Base-by-base conservation (phyloP, 352 stramenopile genomes). In the Pythium oligandrum region DNA sequence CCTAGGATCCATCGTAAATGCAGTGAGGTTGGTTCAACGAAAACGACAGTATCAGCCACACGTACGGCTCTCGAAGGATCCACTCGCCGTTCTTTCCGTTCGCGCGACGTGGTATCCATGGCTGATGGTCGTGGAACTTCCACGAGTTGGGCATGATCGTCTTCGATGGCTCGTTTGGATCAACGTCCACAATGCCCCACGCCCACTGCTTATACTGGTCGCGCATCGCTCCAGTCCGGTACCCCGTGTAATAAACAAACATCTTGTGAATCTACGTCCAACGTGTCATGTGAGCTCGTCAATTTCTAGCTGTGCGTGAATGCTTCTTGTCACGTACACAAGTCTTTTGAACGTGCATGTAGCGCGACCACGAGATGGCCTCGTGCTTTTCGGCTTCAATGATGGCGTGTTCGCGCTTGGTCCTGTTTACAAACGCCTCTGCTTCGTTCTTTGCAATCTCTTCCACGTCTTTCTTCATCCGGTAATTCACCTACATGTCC, bases 11-110 rank as follows among this genome's bases (percentile, higher is more conserved):
- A 26, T 26, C 17, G 17, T 26, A 26, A 26, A 26, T 26, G 17
- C 17, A 26, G 17, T 26, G 17, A 26, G 17, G 30, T 31, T 5
- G 4, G 11, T 33, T 49, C 10, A 44, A 6, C 12, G 43, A 10
- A 45, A 2, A 34, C 43, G 40, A 26, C 35, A 34, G 17, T 17
- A 35, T 35, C 47, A 39, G 32, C 10, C 10, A 48, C 1, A 34
- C 56, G 31, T 53, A 80, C 48, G 63, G 71, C 8, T 77, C 70
- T 12, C 60, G 66, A 12, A 93, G 53, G 33, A 66, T 66, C 83
- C 83, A 93, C 54, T 93, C 80, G 33, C 83, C 83, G 36, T 75
- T 65, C 61, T 90, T 90, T 53, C 83, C 83, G 40, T 93, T 93
- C n/a, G 47, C 61, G 33, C 69, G 70, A 38, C 61, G 58, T 35